Evolutionary conservation across 306 rosid genomes (phyloP), one percentile per base, ranked within the genome.

Genomic region (Hippophae tibetana): DNA sequence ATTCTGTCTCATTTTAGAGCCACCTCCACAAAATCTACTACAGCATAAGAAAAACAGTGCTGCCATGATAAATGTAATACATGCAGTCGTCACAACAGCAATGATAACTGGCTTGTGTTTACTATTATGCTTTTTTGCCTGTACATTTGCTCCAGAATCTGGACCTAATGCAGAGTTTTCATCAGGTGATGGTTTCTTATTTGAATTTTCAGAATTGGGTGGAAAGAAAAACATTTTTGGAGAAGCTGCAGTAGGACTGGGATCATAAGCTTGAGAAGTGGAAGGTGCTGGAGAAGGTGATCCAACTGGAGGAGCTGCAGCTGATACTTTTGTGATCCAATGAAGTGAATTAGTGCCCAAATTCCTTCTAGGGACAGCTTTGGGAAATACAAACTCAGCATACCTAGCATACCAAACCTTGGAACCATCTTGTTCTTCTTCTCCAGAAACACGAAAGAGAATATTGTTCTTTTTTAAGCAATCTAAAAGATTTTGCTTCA

Each of bases 51-150:
- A 82, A 67, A 82, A 41, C 68, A 82, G 45, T 27, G 77, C 75
- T 62, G 78, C 94, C 80, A 72, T 58, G 44, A 77, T 12, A 77
- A 86, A 66, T 61, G 93, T 74, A 71, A 75, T 78, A 26, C 78
- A 13, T 65, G 93, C 88, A 60, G 88, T 75, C 62, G 82, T 65
- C 56, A 48, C 77, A 61, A 83, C 72, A 44, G 87, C 81, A 38
- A 60, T 53, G 55, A 73, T 31, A 69, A 82, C 56, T 54, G 74
- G 38, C 69, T 70, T 73, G 10, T 53, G 8, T 47, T 58, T 57
- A 64, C 52, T 60, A 13, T 43, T 63, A 61, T 57, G 42, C 56
- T 78, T 68, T 47, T 72, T 59, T 10, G 42, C 72, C 51, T 51
- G 45, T 55, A 62, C 38, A 31, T 31, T 31, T 31, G 38, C 57